These are phyloP conservation scores for Austroboletus festivus DNA, from an alignment of 768 basidiomycete species.

Conservation along the genomic window DNA sequence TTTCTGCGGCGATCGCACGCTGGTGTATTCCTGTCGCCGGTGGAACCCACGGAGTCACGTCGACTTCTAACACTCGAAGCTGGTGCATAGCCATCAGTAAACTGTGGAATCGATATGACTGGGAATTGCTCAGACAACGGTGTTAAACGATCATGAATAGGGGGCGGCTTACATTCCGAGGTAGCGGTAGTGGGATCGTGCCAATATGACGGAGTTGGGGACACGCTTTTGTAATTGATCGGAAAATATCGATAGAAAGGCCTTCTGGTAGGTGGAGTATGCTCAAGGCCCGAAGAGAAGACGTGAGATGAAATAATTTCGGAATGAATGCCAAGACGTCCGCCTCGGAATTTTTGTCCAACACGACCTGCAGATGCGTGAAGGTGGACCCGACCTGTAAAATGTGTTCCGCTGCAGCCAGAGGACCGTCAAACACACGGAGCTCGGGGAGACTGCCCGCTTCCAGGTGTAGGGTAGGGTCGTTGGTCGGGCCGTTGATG, in stretches of 20 bases:
- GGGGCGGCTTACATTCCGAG: slow-evolving; percentile 32
- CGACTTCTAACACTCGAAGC: slow-evolving; percentile 37
- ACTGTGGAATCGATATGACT: slow-evolving; percentile 35
- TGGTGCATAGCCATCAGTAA: slow-evolving; percentile 33
- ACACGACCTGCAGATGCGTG: slow-evolving; percentile 42
- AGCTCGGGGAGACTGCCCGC: slow-evolving; percentile 40
- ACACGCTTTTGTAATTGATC: slow-evolving; percentile 33
- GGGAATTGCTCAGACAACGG: slow-evolving; percentile 20
- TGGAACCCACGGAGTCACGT: slow-evolving; percentile 35
- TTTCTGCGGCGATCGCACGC: slow-evolving; percentile 38
- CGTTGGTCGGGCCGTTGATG: slow-evolving; percentile 22
- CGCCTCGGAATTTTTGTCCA: slow-evolving; percentile 37
- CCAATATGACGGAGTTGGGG: slow-evolving; percentile 39
- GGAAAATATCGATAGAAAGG: slow-evolving; percentile 27
- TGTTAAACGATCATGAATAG: slow-evolving; percentile 4
- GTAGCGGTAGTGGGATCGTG: slow-evolving; percentile 35
- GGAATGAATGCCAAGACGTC: slow-evolving; percentile 33
- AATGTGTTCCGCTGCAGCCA: slow-evolving; percentile 41
- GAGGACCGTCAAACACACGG: slow-evolving; percentile 43
- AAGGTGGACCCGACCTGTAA: slow-evolving; percentile 34
- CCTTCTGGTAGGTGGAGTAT: slow-evolving; percentile 36
- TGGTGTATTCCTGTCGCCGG: slow-evolving; percentile 30
- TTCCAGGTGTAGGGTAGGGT: slow-evolving; percentile 25
- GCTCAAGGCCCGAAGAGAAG: slow-evolving; percentile 36
- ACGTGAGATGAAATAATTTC: slow-evolving; percentile 27